Evolutionary conservation across 2,329 filamentous ascomycete genomes (phyloP).

Genomic region (Xylariaceae sp.): DNA sequence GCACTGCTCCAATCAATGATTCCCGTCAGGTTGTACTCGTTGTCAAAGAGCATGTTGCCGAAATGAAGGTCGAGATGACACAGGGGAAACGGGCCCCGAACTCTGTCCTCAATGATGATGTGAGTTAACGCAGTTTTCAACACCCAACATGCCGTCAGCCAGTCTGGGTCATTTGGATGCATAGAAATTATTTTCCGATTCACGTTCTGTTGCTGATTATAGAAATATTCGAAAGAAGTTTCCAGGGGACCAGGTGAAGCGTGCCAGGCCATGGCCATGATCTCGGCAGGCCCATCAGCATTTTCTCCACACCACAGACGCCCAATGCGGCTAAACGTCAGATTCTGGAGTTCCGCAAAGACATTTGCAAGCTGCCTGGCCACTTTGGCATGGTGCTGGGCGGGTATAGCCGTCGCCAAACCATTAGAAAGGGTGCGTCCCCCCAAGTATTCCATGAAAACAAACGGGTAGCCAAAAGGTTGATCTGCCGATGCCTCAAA

Average conservation of each 20-base stretch:
- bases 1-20: slow-evolving; percentile 35
- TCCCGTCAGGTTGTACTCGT: slow-evolving; percentile 38
- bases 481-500: slow-evolving; percentile 23
- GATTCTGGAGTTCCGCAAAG: too few species aligned
- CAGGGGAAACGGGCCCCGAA: slow-evolving; percentile 36
- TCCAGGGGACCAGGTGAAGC: slow-evolving; percentile 24
- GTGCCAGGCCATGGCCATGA: slow-evolving; percentile 22
- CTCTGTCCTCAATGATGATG: slow-evolving; percentile 30
- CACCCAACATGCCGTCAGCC: slow-evolving; percentile 33
- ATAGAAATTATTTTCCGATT: slow-evolving; percentile 23
- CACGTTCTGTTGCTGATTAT: slow-evolving; percentile 24
- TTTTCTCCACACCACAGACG: too few species aligned
- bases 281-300: slow-evolving; percentile 23
- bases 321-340: too few species aligned
- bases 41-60: slow-evolving; percentile 41
- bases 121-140: slow-evolving; percentile 30
- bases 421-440: too few species aligned
- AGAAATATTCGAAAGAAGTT: slow-evolving; percentile 33
- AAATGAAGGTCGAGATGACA: slow-evolving; percentile 36
- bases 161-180: slow-evolving; percentile 29
- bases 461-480: slow-evolving; percentile 28
- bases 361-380: too few species aligned
- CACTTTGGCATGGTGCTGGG: too few species aligned
- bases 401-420: too few species aligned
- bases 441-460: slow-evolving; percentile 30